Evolutionary conservation across 2,329 filamentous ascomycete species (phyloP), one percentile per base, ranked within the genome.

Genomic region (Colletotrichum tamarilloi): DNA sequence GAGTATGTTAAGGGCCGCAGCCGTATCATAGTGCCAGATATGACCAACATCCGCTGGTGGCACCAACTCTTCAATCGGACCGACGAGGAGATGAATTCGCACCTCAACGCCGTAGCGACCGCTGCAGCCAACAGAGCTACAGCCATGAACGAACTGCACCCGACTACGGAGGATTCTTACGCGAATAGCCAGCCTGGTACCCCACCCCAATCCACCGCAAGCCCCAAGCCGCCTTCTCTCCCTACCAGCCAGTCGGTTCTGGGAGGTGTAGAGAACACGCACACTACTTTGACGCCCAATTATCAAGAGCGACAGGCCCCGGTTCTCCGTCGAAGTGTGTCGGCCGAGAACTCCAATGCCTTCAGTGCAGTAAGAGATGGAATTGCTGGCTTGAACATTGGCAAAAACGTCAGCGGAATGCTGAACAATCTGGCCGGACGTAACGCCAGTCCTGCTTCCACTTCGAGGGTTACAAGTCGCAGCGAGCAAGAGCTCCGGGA

Each of bases 31-130:
- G 93, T 98, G 76, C 96, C 97, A 0, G 88, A 89, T 3, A 85
- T 93, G 1, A 89, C 90, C 14, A 92, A 97, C 74, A 90, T 97
- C n/a, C 90, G 95, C 73, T 99, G 97, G 97, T 99, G 97, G 97
- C 89, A 92, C 76, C 94, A 97, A 78, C 85, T 93, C 1, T 99
- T 98, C 82, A 94, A 95, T 59, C 90, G 95, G 38, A 92, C 92
- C 3, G 94, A 98, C 77, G 91, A 93, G 67, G 97, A 99, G 81
- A 98, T 99, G 96, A 99, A 99, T 78, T 91, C 90, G 0, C 85
- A 88, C 46, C 83, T 91, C 12, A 87, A 90, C 77, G 84, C 86
- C 7, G 88, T 87, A 3, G 87, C 88, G 19, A 86, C 87, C 4
- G 87, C 87, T 7, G 87, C 88, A 70, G 85, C 71, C 78, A 77